These are phyloP conservation scores for Fusarium tupiense DNA, from an alignment of 2,329 filamentous ascomycete species.

Conservation along the genomic window DNA sequence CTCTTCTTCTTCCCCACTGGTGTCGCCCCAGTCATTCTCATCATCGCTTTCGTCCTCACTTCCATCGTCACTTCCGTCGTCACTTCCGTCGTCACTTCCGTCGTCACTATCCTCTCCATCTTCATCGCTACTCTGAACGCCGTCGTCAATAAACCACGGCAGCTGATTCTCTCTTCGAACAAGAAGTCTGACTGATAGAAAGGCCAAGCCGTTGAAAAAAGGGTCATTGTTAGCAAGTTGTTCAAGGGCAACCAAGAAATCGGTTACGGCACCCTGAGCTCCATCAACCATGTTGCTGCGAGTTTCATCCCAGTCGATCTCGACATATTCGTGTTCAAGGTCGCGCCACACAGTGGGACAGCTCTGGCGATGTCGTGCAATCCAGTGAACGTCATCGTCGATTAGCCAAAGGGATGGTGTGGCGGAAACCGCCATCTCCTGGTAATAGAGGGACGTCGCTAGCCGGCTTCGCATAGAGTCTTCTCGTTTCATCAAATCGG, in stretches of 20 bases:
- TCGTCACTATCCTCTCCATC: background rate
- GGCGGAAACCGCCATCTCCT: background rate
- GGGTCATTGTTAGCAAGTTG: background rate
- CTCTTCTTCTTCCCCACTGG: no score
- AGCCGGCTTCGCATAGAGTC: background rate
- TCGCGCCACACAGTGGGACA: rapidly evolving
- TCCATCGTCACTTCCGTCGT: background rate
- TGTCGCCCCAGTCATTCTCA: background rate
- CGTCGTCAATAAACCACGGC: background rate
- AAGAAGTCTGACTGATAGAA: background rate
- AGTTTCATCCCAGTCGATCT: background rate
- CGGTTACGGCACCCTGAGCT: background rate
- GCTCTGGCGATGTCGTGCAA: rapidly evolving
- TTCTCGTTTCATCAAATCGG: rapidly evolving
- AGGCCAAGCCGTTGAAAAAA: no score
- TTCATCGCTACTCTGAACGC: background rate
- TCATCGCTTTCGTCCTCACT: background rate
- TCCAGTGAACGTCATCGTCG: background rate
- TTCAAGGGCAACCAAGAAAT: background rate
- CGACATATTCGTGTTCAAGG: background rate
- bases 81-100: background rate
- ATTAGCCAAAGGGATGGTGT: background rate
- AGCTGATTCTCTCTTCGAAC: background rate
- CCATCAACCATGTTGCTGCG: background rate
- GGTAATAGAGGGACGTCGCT: background rate